phyloP scores from a whole-genome alignment of 2,329 filamentous ascomycete species.

The Monilinia vaccinii-corymbosi region DNA sequence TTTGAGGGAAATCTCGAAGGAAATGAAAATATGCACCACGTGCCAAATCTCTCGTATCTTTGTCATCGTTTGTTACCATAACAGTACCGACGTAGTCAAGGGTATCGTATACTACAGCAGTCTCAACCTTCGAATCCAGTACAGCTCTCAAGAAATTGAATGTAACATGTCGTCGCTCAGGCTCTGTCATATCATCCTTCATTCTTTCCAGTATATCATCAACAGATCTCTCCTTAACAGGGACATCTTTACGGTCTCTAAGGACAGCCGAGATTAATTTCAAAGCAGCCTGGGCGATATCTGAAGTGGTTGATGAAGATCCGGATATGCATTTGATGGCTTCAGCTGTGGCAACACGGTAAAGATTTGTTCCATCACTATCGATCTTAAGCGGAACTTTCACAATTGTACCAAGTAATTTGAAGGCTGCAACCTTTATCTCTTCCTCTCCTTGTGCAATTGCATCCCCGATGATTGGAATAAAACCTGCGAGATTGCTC shows the following conservation, averaged over 20 bases:
- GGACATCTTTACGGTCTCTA: conserved; percentile 66
- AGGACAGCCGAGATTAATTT: conserved; percentile 82
- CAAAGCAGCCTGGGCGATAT: conserved; percentile 77
- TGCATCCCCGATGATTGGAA: conserved; percentile 82
- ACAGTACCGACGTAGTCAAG: conserved; percentile 81
- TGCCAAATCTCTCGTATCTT: conserved; percentile 76
- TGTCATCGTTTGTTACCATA: conserved; percentile 94
- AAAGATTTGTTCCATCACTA: conserved; percentile 49
- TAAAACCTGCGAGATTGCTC: conserved; percentile 71
- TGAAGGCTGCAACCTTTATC: conserved; percentile 79
- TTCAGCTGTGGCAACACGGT: conserved; percentile 74
- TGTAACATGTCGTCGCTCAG: conserved; percentile 81
- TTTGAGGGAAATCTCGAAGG: conserved; percentile 87
- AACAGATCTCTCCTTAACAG: conserved; percentile 71
- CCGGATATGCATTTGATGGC: conserved; percentile 73
- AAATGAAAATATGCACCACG: conserved; percentile 91
- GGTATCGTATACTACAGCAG: conserved; percentile 81
- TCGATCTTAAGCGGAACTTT: conserved; percentile 69
- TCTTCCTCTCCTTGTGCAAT: conserved; percentile 81
- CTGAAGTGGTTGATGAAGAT: conserved; percentile 69
- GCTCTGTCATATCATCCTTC: conserved; percentile 83
- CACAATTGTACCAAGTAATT: conserved; percentile 75
- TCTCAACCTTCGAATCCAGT: conserved; percentile 75
- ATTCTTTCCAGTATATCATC: conserved; percentile 75
- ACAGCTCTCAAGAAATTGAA: conserved; percentile 91